These are phyloP conservation scores for Melocanna baccifera DNA, from an alignment of 176 grass and related monocot species.

Conservation along the genomic window DNA sequence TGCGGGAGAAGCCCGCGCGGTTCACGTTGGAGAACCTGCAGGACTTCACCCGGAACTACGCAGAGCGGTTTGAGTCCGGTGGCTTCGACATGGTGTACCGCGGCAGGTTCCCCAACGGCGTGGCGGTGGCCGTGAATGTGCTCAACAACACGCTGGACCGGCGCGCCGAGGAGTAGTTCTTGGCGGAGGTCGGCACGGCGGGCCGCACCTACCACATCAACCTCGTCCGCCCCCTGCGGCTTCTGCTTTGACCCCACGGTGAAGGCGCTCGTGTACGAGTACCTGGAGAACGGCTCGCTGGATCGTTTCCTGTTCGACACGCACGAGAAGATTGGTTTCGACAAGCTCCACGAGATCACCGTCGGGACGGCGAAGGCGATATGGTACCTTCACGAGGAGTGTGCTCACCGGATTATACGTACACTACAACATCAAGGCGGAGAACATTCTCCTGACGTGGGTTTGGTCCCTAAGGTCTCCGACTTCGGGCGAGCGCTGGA, in stretches of 20 bases:
- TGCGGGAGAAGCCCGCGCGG: constrained; percentile 42
- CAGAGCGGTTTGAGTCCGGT: constrained; percentile 30
- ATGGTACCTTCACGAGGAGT: constrained; percentile 65
- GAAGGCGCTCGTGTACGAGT: constrained; percentile 61
- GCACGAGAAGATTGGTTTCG: constrained; percentile 17
- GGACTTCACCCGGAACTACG: constrained; percentile 45
- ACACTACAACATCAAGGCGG: constrained; percentile 71
- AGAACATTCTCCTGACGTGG: constrained; percentile 40
- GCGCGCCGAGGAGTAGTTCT: constrained; percentile 61
- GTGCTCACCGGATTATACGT: too few relatives aligned
- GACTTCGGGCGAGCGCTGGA: too few relatives aligned
- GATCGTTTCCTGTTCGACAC: constrained; percentile 36
- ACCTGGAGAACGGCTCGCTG: constrained; percentile 48
- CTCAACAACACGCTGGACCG: constrained; percentile 39
- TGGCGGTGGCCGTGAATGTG: constrained; percentile 52
- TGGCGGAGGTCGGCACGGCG: constrained; percentile 55
- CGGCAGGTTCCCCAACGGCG: constrained; percentile 44
- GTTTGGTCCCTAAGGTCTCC: constrained; percentile 30
- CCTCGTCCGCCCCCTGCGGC: constrained; percentile 56
- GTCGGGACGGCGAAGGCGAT: constrained; percentile 39
- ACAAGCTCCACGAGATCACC: constrained; percentile 27
- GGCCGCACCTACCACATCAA: constrained; percentile 65
- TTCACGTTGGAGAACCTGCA: constrained; percentile 37
- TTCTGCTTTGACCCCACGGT: constrained; percentile 46
- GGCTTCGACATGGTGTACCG: constrained; percentile 53